phyloP scores from a whole-genome alignment of 352 stramenopile genomes.

The Paralagenidium karlingii region DNA sequence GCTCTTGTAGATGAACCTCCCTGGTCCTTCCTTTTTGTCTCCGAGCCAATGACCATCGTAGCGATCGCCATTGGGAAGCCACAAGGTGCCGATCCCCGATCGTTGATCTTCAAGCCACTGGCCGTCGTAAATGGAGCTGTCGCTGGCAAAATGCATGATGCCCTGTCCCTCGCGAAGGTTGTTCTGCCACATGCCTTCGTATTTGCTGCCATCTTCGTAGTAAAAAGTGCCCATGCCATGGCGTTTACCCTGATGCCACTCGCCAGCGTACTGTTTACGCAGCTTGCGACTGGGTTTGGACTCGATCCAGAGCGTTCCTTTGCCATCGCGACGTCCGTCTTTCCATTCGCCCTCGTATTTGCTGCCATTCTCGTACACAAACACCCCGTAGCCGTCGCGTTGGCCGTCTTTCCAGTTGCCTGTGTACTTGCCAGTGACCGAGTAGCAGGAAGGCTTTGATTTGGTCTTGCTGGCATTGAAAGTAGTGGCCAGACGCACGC shows the following conservation, averaged over 20 bases:
- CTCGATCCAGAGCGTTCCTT: conserved; percentile 68
- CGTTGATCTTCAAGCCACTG: conserved; percentile 63
- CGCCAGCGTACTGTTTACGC: conserved; percentile 74
- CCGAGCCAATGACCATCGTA: conserved; percentile 82
- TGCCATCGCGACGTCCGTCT: conserved; percentile 68
- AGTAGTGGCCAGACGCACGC: conserved; percentile 12
- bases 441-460: conserved; percentile 16
- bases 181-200: conserved; percentile 62
- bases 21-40: conserved; percentile 82
- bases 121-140: conserved; percentile 72
- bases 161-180: conserved; percentile 72
- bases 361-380: conserved; percentile 83
- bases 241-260: conserved; percentile 60
- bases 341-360: conserved; percentile 85
- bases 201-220: conserved; percentile 69
- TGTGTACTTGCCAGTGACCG: conserved; percentile 78
- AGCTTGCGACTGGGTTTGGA: conserved; percentile 48
- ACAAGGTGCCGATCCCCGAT: conserved; percentile 51
- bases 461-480: conserved; percentile 4
- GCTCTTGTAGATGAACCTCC: conserved; percentile 72
- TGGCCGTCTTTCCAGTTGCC: conserved; percentile 88
- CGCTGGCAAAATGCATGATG: conserved; percentile 48
- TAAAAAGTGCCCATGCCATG: conserved; percentile 74
- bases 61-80: conserved; percentile 64
- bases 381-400: conserved; percentile 86